Base-by-base conservation (phyloP, 352 stramenopile species). In the Phytophthora boehmeriae region DNA sequence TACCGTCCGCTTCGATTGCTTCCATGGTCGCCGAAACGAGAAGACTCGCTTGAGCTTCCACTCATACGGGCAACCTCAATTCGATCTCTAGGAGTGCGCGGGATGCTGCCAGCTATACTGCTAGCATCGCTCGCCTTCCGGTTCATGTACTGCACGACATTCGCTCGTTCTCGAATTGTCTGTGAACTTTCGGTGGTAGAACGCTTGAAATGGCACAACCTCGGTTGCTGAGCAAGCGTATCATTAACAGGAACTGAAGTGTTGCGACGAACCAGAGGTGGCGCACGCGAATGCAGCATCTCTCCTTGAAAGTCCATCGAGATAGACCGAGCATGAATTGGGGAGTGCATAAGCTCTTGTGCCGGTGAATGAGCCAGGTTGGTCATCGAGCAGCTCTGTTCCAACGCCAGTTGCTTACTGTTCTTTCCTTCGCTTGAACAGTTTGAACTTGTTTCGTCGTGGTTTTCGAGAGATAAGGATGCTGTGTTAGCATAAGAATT, bases 71-170 rank as follows among this genome's bases (percentile, higher is more conserved):
- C 47, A 19, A 59, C 22, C 19, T 86, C 71, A 4, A 42, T 63
- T 22, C 57, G 65, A 34, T 76, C 80, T 13, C 63, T 66, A 14
- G 83, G 83, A 30, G 79, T 92, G 5, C 79, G 72, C 16, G 81
- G 73, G 48, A 87, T 80, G 46, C 74, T 89, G 8, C 78, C 71
- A 13, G 81, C 71, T 13, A 94, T 64, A 45, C 85, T 96, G 47
- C 85, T 93, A 3, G 82, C 78, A 50, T 96, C 87, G 50, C 85
- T 94, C 14, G 82, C 80, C 51, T 96, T 96, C 32, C 85, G 83
- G 14, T 93, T 82, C 63, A 96, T 80, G 58, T 96, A 96, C 61
- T 88, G 90, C 30, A 96, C 58, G 35, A 96, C 85, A n/a, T 94
- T 83, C 1, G 85, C 87, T 3, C 87, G 85, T 11, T 96, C 87